phyloP scores from a whole-genome alignment of 2,329 filamentous ascomycete species.

The Neurospora crassa region DNA sequence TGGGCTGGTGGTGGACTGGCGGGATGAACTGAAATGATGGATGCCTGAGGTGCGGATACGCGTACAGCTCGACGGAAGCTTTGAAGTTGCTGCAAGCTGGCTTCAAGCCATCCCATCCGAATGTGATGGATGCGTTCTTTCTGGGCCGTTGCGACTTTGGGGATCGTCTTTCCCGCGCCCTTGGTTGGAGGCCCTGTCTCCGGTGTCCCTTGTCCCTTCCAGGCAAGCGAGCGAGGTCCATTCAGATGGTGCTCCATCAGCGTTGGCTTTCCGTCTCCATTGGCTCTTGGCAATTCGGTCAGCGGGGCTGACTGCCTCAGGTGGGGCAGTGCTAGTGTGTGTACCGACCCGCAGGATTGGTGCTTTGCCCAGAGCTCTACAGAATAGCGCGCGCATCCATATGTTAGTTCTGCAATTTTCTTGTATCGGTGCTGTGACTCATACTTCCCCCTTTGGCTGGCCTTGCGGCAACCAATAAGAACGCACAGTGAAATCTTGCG shows the following conservation, averaged over 20 bases:
- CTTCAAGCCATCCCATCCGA: not conserved
- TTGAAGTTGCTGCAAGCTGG: not conserved
- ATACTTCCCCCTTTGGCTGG: conserved; percentile 18
- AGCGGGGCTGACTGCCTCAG: not conserved
- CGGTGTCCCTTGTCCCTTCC: not conserved
- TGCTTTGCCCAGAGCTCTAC: not conserved
- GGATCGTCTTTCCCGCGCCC: not conserved
- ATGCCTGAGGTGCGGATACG: not conserved
- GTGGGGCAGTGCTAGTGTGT: not conserved
- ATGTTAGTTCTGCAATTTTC: not conserved
- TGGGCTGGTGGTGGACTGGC: not conserved
- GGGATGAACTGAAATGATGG: not conserved
- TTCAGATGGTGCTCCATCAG: not conserved
- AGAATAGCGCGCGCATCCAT: not conserved
- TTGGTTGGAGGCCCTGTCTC: not conserved
- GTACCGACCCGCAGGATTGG: not conserved
- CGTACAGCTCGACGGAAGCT: not conserved
- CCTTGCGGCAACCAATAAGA: conserved; percentile 12
- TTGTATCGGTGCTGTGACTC: conserved; percentile 17
- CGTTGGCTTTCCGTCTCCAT: not conserved
- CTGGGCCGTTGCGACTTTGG: not conserved
- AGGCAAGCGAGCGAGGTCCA: not conserved
- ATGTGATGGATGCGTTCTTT: not conserved
- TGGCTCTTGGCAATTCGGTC: not conserved
- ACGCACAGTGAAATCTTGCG: not conserved